Evolutionary conservation across 2,329 filamentous ascomycete species (phyloP), one percentile per base, ranked within the genome.

Genomic region (Pseudogymnoascus destructans): DNA sequence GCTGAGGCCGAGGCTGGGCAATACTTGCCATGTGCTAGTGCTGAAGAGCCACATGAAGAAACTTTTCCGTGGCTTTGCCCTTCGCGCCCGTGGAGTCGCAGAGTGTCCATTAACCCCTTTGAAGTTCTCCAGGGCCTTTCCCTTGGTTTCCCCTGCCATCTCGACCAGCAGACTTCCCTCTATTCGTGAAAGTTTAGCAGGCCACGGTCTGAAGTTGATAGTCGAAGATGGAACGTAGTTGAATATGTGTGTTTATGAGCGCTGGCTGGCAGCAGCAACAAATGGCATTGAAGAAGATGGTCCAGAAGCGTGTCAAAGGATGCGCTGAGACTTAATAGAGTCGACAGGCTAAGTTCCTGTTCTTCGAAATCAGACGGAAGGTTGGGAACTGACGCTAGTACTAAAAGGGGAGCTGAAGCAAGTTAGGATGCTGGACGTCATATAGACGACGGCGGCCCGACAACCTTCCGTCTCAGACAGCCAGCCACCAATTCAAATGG

Each of bases 1-100:
- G 54, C 55, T 27, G 13, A 9, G 3, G 27, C 6, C 19, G 38
- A 23, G 32, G 40, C 17, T 3, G 36, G 1, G 25, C 60, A 54
- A 58, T 35, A 63, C 72, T 59, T 74, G 82, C 82, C 82, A 80
- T 13, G 80, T 79, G 30, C 77, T 62, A 15, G 75, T 70, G 67
- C 72, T 79, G 61, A 82, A 71, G 36, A 74, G 63, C 67, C 74
- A 64, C 52, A 40, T 38, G 21, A 59, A 54, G 49, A 58, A 57
- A 23, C 25, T 40, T 54, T 38, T 63, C 46, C 52, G 49, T n/a
- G 58, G 54, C 49, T 60, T 60, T 63, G 25, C 63, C 64, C 46
- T 65, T 63, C 54, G 59, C 15, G 64, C 68, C 62, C 67, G 70
- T 32, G 70, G 63, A 8, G 64, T 61, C 57, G 70, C 64, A 15